Percentiles rank a stretch among this genome's conserved stretches.
Conservation (phyloP, 2,329 filamentous ascomycete species). For the Aspergillus costaricaensis region DNA sequence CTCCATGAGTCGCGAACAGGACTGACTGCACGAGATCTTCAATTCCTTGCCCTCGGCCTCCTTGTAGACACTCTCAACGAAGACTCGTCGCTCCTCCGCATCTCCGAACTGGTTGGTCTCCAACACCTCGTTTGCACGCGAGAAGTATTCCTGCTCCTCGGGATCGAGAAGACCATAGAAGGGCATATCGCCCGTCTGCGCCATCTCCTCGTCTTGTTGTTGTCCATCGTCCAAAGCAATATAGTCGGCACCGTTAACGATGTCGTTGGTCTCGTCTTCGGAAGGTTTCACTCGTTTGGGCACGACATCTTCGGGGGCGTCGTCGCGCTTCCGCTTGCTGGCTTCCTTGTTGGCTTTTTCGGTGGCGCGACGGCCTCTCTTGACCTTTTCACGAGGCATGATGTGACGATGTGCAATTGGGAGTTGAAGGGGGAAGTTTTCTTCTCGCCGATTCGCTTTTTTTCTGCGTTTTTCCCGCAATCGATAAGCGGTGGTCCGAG, state of each 20-base stretch:
- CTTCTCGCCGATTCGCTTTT: background rate
- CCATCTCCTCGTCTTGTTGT: conserved; percentile 28
- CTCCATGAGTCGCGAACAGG: conserved; percentile 91
- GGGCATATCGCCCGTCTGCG: conserved; percentile 57
- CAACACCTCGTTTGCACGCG: conserved; percentile 82
- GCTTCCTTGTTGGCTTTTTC: conserved; percentile 43
- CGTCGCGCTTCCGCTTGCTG: conserved; percentile 41
- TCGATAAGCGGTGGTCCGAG: conserved; percentile 43
- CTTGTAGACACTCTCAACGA: conserved; percentile 78
- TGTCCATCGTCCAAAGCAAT: conserved; percentile 38
- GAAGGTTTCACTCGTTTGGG: conserved; percentile 44
- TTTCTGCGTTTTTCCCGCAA: conserved; percentile 15
- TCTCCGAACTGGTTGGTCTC: conserved; percentile 85
- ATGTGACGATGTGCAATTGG: background rate
- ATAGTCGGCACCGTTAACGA: conserved; percentile 35
- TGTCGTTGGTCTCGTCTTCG: conserved; percentile 24
- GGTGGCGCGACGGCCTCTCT: conserved; percentile 49
- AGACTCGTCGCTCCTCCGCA: conserved; percentile 69
- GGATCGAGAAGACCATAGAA: conserved; percentile 94
- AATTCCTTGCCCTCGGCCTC: conserved; percentile 91
- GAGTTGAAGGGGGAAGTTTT: too few species aligned
- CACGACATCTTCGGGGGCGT: conserved; percentile 32
- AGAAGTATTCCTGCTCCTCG: conserved; percentile 94
- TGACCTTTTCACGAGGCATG: conserved; percentile 52
- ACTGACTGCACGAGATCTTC: conserved; percentile 94